These are phyloP conservation scores for Ophiostoma piceae DNA, from an alignment of 2,329 filamentous ascomycete genomes.

Conservation along the genomic window DNA sequence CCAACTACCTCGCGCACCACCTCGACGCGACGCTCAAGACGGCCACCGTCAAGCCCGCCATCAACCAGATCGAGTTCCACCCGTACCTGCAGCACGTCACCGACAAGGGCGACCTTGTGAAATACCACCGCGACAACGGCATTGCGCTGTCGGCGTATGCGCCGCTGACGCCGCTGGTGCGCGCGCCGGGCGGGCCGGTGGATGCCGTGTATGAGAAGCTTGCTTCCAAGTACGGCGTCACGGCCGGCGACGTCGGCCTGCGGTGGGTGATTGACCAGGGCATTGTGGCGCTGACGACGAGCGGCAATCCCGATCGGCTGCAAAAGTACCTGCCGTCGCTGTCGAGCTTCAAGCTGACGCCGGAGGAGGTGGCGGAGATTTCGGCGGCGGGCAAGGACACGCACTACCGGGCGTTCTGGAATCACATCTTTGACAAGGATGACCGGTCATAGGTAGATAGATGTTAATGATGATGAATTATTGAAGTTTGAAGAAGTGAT, in stretches of 20 bases:
- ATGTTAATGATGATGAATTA: not conserved
- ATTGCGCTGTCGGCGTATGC: conserved; percentile 55
- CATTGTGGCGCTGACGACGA: conserved; percentile 55
- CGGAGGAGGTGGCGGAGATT: conserved; percentile 54
- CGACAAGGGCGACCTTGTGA: conserved; percentile 44
- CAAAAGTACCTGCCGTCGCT: conserved; percentile 49
- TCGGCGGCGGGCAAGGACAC: conserved; percentile 52
- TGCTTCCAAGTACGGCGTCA: conserved; percentile 55
- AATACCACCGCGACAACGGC: conserved; percentile 51
- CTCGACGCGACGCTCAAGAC: conserved; percentile 53
- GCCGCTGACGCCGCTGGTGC: conserved; percentile 49
- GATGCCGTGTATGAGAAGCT: conserved; percentile 47
- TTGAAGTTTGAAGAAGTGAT: not conserved
- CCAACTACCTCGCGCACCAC: conserved; percentile 61
- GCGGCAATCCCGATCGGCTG: conserved; percentile 52
- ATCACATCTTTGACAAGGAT: conserved; percentile 45
- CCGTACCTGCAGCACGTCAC: conserved; percentile 61
- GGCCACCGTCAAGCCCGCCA: conserved; percentile 57
- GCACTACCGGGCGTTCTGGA: conserved; percentile 59
- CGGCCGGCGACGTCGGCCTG: conserved; percentile 51
- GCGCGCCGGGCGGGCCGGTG: conserved; percentile 49
- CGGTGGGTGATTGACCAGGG: conserved; percentile 58
- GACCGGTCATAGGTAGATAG: conserved; percentile 36
- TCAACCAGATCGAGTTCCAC: conserved; percentile 80
- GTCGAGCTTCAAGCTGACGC: conserved; percentile 53